Conservation (phyloP, 768 basidiomycete genomes). For the Dacryopinax primogenitus region DNA sequence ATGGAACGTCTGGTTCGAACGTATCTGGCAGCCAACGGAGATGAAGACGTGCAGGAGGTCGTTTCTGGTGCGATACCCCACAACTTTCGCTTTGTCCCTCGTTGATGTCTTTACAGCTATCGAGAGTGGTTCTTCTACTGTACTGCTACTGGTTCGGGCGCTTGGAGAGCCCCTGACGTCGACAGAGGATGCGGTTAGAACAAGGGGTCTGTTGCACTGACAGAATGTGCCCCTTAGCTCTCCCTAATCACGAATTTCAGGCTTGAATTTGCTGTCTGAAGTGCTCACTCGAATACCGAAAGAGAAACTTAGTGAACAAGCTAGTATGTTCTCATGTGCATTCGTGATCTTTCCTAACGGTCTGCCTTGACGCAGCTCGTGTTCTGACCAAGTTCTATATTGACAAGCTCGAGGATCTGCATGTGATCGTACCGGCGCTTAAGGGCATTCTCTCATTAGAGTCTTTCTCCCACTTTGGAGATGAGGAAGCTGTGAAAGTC, state of each 20-base stretch:
- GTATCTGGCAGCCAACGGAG: slow-evolving; percentile 55
- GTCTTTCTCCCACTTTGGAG: slow-evolving; percentile 46
- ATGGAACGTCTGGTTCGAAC: slow-evolving; percentile 46
- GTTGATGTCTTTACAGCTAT: slow-evolving; percentile 30
- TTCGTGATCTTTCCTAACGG: not conserved
- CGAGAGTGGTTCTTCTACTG: slow-evolving; percentile 41
- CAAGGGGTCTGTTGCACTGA: slow-evolving; percentile 47
- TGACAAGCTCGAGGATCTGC: slow-evolving; percentile 73
- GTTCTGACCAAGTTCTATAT: slow-evolving; percentile 74
- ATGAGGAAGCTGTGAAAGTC: slow-evolving; percentile 50
- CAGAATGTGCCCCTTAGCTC: not conserved
- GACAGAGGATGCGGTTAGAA: slow-evolving; percentile 63
- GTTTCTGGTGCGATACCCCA: slow-evolving; percentile 42
- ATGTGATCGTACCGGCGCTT: slow-evolving; percentile 71
- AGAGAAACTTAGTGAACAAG: slow-evolving; percentile 60
- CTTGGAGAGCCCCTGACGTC: slow-evolving; percentile 80
- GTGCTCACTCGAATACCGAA: slow-evolving; percentile 50
- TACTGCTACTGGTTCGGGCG: slow-evolving; percentile 71
- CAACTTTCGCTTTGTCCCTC: not conserved
- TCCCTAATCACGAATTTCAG: slow-evolving; percentile 32
- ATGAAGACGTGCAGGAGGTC: slow-evolving; percentile 45
- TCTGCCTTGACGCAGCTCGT: slow-evolving; percentile 40
- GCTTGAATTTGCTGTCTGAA: slow-evolving; percentile 68
- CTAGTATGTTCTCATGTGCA: slow-evolving; percentile 42
- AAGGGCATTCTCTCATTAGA: slow-evolving; percentile 60